Evolutionary conservation across 306 rosid species (phyloP).

Genomic region (Phaseolus lunatus): DNA sequence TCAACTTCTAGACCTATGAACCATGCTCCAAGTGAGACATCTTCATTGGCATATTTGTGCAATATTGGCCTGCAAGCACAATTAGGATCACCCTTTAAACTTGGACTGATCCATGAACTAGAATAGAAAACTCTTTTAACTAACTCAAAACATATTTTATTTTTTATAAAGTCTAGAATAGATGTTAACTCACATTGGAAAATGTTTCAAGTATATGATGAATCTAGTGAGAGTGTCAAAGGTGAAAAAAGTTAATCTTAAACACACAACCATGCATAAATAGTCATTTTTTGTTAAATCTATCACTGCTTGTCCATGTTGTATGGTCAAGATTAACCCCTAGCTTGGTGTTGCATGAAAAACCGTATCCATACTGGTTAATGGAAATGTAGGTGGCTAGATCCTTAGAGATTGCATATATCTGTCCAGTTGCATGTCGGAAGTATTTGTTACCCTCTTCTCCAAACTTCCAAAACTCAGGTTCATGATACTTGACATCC

Average conservation of each 20-base stretch:
- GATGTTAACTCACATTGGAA: constrained; percentile 2
- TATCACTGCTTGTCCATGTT: neutral
- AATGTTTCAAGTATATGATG: neutral
- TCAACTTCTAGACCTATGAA: constrained; percentile 87
- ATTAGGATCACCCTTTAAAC: constrained; percentile 29
- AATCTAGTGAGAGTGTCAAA: neutral
- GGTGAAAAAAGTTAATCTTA: neutral
- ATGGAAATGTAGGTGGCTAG: constrained; percentile 78
- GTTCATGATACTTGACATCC: constrained; percentile 82
- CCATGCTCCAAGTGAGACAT: constrained; percentile 90
- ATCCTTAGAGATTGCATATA: constrained; percentile 84
- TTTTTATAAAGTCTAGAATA: neutral
- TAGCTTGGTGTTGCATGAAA: constrained; percentile 8
- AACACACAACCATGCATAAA: neutral
- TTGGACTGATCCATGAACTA: neutral
- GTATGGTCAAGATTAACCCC: neutral
- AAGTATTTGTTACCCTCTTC: constrained; percentile 90
- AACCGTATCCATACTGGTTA: constrained; percentile 64
- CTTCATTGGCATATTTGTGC: constrained; percentile 90
- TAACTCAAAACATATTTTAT: neutral
- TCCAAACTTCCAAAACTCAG: constrained; percentile 92
- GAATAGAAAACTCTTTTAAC: neutral
- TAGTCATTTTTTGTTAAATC: neutral
- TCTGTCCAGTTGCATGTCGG: constrained; percentile 93
- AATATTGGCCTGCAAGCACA: constrained; percentile 71